Evolutionary conservation across 129 eudicot species (phyloP), one percentile per base, ranked within the genome.

Genomic region (Arctium lappa): DNA sequence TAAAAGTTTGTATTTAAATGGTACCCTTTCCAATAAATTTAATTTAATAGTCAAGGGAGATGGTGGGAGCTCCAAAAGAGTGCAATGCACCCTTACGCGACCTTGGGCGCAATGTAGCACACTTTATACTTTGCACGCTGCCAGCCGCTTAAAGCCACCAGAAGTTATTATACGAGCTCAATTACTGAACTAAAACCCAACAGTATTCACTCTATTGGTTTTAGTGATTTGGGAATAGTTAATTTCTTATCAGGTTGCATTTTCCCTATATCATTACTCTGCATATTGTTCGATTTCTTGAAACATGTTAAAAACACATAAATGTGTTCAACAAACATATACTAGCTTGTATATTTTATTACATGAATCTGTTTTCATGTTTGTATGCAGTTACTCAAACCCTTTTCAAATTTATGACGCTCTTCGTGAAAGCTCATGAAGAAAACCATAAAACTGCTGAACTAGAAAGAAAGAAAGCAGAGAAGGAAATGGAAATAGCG

Each of bases 401-500:
- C 82, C 92, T 95, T 69, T 81, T 90, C 65, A 93, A 95, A 89
- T 95, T 95, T 87, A 94, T 93, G 87, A 91, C 89, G 90, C 77
- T 89, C 83, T 95, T 93, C 85, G 85, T 88, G 37, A 95, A 95
- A 88, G 98, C 99, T 73, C 98, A 95, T 76, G 98, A 95, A 50
- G 99, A 95, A 83, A 95, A 95, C 76, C 84, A 56, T 75, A 95
- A 95, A 84, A 97, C 90, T 81, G 95, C 97, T 15, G 99, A 95
- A 84, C 60, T 93, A 62, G 99, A 93, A 79, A 93, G 79, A 88
- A 95, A 95, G 89, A 95, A 93, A 86, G 97, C 92, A 78, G 91
- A 90, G 69, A 95, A 95, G 83, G 99, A 95, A 87, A 87, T 85
- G 63, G 99, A 93, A 84, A 90, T 87, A 91, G 99, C 91, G 86